Percentiles rank a stretch among this genome's conserved stretches.
These are phyloP conservation scores for Apostasia shenzhenica DNA, from an alignment of 106 monocot genomes.

Conservation along the genomic window DNA sequence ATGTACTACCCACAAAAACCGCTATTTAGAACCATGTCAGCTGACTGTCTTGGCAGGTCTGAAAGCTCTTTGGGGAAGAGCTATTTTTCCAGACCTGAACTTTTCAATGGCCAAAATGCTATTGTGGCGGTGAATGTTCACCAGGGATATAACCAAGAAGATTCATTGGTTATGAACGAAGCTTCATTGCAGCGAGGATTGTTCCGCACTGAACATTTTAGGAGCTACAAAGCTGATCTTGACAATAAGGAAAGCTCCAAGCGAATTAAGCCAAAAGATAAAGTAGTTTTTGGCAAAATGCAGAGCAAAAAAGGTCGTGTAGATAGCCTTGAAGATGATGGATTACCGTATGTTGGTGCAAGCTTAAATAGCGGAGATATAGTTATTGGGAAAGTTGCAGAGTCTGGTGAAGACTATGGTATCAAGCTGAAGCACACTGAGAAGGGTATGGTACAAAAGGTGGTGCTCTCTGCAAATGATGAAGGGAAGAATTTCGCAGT, in stretches of 20 bases:
- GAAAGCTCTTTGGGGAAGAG: constrained; percentile 34
- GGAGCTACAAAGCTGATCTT: constrained; percentile 89
- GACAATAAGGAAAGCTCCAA: constrained; percentile 60
- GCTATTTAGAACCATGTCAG: constrained; percentile 64
- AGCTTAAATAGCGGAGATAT: constrained; percentile 80
- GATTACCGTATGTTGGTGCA: constrained; percentile 78
- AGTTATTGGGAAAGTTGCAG: constrained; percentile 72
- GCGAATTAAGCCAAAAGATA: constrained; percentile 55
- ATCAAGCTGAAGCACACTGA: constrained; percentile 89
- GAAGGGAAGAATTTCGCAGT: constrained; percentile 87
- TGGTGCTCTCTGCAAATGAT: constrained; percentile 85
- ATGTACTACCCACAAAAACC: constrained; percentile 94
- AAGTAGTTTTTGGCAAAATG: constrained; percentile 69
- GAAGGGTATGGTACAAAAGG: constrained; percentile 86
- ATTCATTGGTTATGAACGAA: constrained; percentile 89
- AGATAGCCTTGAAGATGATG: constrained; percentile 90
- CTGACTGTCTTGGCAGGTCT: constrained; percentile 58
- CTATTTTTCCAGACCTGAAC: constrained; percentile 44
- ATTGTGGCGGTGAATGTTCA: constrained; percentile 98
- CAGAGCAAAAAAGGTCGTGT: constrained; percentile 80
- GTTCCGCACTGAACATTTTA: constrained; percentile 89
- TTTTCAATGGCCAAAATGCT: constrained; percentile 97
- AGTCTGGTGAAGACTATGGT: constrained; percentile 74
- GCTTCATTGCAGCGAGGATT: constrained; percentile 81
- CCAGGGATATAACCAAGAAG: constrained; percentile 95